phyloP scores from a whole-genome alignment of 257 asterid genomes.

The Petrea volubilis region DNA sequence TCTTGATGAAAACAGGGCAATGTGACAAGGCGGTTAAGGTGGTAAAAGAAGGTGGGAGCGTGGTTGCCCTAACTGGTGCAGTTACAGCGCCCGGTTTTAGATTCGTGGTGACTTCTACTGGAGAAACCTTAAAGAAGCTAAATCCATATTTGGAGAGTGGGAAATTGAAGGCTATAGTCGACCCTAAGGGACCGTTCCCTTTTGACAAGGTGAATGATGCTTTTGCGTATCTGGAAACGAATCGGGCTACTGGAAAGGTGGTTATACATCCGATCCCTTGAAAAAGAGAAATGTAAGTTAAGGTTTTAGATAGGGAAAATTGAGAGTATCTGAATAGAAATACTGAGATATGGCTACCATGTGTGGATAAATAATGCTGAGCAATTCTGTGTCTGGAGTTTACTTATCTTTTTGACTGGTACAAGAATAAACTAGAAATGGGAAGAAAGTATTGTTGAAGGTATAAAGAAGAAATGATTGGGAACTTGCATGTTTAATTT shows the following conservation, averaged over 20 bases:
- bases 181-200: slow-evolving; percentile 78
- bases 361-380: not conserved
- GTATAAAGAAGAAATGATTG: not conserved
- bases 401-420: not conserved
- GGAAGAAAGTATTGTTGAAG: not conserved
- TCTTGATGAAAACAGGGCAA: slow-evolving; percentile 53
- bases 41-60: slow-evolving; percentile 86
- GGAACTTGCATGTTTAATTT: not conserved
- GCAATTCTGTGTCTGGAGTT: not conserved
- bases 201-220: slow-evolving; percentile 79
- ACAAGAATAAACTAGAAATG: not conserved
- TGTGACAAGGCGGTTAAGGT: slow-evolving; percentile 81
- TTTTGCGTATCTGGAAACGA: slow-evolving; percentile 71
- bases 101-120: slow-evolving; percentile 78
- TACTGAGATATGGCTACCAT: not conserved
- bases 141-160: slow-evolving; percentile 77
- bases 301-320: slow-evolving; percentile 12
- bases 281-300: slow-evolving; percentile 1
- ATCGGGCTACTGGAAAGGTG: slow-evolving; percentile 78
- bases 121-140: slow-evolving; percentile 63
- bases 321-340: slow-evolving; percentile 11
- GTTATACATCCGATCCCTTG: slow-evolving; percentile 81
- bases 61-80: slow-evolving; percentile 74
- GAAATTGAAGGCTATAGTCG: slow-evolving; percentile 67
- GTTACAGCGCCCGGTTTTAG: slow-evolving; percentile 84